Evolutionary conservation across 345 rosid genomes (phyloP), one percentile per base, ranked within the genome.

Genomic region (Lagerstroemia speciosa): DNA sequence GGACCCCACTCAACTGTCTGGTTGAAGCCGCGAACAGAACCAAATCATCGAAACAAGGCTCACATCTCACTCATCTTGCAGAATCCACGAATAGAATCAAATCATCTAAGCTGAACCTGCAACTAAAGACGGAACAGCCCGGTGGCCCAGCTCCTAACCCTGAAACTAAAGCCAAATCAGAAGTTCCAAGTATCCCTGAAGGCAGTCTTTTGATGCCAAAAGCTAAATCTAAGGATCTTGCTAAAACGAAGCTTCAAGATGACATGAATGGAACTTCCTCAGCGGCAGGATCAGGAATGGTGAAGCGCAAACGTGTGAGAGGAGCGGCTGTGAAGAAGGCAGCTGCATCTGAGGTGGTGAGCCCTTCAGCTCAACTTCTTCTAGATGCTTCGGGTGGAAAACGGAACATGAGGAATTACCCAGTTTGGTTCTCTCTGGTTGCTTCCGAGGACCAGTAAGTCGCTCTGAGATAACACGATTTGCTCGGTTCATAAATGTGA

Each of bases 21-120:
- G 88, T 86, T 74, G 95, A 89, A 78, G 95, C 89, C 66, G 88
- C 89, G 50, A 89, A 89, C 77, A 83, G 86, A 72, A 84, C 89
- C 74, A 86, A 86, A 77, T 81, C 86, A 36, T 81, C 86, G 10
- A 71, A 71, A 66, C 55, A 48, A 41, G 62, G 22, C 50, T 69
- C 85, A 37, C 81, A 83, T 14, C 82, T 84, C 73, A 81, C 79
- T 77, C 75, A 83, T 80, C 87, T 83, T 71, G 63, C 33, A 14
- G 92, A 87, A 81, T 87, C 87, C 61, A 82, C 87, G 48, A 87
- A 87, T 76, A 80, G 85, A 73, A 82, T 84, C 72, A 85, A 83
- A 77, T 78, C 84, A 46, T 79, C 82, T 29, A 80, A 79, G 77
- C 67, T 68, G 57, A 80, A 76, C 79, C 78, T 78, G 57, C 90